Evolutionary conservation across 2,329 filamentous ascomycete genomes (phyloP).

Genomic region (Dothistroma pini): DNA sequence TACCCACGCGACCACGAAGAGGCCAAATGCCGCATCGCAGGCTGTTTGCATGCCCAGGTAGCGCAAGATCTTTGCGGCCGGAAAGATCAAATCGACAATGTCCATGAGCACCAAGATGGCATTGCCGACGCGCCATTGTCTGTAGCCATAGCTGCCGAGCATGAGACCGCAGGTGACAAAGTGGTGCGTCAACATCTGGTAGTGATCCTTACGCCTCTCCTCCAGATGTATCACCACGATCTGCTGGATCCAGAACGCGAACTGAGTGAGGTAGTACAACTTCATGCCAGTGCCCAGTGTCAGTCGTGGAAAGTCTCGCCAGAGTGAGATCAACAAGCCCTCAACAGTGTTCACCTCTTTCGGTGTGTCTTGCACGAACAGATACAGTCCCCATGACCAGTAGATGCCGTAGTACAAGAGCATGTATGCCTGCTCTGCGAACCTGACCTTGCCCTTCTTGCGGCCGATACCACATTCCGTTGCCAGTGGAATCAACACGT

Average conservation of each 20-base stretch:
- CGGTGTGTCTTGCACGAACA: conserved; percentile 30
- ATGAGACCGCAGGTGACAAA: conserved; percentile 82
- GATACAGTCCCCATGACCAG: conserved; percentile 79
- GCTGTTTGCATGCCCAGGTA: conserved; percentile 72
- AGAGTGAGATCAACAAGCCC: conserved; percentile 51
- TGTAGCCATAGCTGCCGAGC: conserved; percentile 77
- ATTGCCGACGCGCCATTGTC: conserved; percentile 82
- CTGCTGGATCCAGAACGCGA: conserved; percentile 92
- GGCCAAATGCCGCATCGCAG: conserved; percentile 78
- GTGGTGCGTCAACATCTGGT: conserved; percentile 95
- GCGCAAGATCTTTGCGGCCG: conserved; percentile 84
- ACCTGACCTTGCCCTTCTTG: conserved; percentile 70
- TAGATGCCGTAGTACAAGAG: conserved; percentile 77
- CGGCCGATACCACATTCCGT: conserved; percentile 68
- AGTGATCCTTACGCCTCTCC: conserved; percentile 88
- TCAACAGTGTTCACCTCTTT: conserved; percentile 19
- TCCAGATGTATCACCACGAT: conserved; percentile 93
- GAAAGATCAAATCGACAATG: conserved; percentile 80
- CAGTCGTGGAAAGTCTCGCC: conserved; percentile 78
- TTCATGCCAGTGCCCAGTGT: conserved; percentile 74
- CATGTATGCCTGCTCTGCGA: conserved; percentile 93
- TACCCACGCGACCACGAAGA: conserved; percentile 86
- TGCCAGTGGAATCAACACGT: conserved; percentile 75
- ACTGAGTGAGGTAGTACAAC: conserved; percentile 84
- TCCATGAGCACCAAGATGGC: conserved; percentile 92